phyloP scores from a whole-genome alignment of 768 basidiomycete species.

The Mycena olivaceomarginata region DNA sequence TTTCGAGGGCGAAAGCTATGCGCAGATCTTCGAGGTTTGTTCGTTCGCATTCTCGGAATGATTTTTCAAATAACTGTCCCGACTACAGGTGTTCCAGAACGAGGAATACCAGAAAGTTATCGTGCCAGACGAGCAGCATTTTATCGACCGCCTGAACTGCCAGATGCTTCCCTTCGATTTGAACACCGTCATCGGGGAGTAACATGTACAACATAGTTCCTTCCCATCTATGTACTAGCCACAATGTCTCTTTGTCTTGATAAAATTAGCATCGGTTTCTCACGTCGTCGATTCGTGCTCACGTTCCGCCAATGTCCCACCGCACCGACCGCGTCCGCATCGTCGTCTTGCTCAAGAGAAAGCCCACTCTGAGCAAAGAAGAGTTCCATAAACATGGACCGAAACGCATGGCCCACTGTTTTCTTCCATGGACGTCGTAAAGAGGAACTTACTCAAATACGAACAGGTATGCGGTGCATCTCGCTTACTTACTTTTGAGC shows the following conservation, averaged over 20 bases:
- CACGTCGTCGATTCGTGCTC: too few species aligned
- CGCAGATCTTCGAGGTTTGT: conserved; percentile 26
- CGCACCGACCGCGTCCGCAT: conserved; percentile 55
- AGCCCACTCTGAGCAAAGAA: conserved; percentile 50
- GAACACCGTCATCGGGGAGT: conserved; percentile 19
- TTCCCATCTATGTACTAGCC: too few species aligned
- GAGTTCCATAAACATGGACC: conserved; percentile 56
- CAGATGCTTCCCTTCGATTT: conserved; percentile 22
- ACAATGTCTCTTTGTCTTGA: too few species aligned
- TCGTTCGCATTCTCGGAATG: background rate
- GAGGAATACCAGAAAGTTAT: conserved; percentile 9
- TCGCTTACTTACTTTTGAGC: too few species aligned
- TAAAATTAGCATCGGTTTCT: too few species aligned
- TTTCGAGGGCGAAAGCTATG: conserved; percentile 33
- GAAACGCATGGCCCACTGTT: conserved; percentile 53
- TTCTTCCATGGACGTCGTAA: conserved; percentile 53
- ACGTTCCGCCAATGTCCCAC: background rate
- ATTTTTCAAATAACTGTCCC: background rate
- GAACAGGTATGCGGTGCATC: conserved; percentile 53
- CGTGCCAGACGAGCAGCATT: background rate
- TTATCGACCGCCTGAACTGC: background rate
- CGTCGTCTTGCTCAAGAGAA: conserved; percentile 51
- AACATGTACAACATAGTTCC: background rate
- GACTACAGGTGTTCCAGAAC: conserved; percentile 12
- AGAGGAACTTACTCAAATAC: conserved; percentile 57